Percentiles rank a stretch among this genome's conserved stretches.
These are phyloP conservation scores for Penicillium turbatum DNA, from an alignment of 495 filamentous ascomycete genomes.

Conservation along the genomic window DNA sequence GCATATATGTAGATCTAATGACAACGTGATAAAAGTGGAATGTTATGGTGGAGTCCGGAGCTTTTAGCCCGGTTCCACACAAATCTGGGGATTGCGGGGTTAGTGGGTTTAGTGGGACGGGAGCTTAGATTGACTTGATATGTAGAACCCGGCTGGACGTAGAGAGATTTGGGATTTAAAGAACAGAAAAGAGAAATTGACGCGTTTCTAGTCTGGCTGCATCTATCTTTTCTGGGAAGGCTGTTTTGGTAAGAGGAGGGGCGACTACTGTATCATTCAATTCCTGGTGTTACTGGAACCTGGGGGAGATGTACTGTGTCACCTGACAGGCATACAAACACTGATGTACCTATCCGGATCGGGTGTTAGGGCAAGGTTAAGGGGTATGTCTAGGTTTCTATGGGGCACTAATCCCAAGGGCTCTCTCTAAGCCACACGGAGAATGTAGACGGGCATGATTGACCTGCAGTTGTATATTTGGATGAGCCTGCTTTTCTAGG, in stretches of 20 bases:
- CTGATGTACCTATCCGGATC: not conserved
- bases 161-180: not conserved
- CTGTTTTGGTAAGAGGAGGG: not conserved
- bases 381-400: not conserved
- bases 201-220: no score
- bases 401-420: no score
- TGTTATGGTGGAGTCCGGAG: not conserved
- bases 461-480: no score
- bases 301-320: not conserved
- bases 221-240: not conserved
- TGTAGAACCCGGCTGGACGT: not conserved
- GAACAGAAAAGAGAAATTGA: not conserved
- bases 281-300: not conserved
- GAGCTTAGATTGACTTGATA: not conserved
- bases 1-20: not conserved
- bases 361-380: not conserved
- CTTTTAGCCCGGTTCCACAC: slow-evolving; percentile 2
- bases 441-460: no score
- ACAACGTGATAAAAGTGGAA: not conserved
- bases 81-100: slow-evolving; percentile 13
- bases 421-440: no score
- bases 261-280: not conserved
- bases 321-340: not conserved
- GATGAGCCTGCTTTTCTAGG: no score
- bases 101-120: slow-evolving; percentile 1